Percentiles rank a stretch among this genome's conserved stretches.
These are phyloP conservation scores for Haematococcus sp. DNA, from an alignment of 139 green algal species.

Conservation along the genomic window DNA sequence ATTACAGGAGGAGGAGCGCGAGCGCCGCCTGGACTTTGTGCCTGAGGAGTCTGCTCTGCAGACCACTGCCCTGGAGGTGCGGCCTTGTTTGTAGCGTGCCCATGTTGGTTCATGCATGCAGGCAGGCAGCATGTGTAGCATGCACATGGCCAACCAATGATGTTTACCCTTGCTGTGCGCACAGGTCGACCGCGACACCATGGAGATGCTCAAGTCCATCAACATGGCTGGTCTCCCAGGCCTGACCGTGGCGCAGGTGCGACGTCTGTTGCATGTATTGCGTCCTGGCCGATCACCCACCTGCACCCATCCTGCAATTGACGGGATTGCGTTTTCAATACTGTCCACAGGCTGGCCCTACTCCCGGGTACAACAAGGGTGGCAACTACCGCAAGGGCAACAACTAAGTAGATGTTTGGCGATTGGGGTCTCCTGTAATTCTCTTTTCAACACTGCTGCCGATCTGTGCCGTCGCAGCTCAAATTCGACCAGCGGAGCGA, in stretches of 20 bases:
- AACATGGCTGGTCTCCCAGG: conserved; percentile 92
- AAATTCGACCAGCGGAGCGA: too few species aligned
- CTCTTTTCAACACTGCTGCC: too few species aligned
- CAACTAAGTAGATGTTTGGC: too few species aligned
- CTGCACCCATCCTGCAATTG: too few species aligned
- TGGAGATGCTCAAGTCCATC: conserved; percentile 94
- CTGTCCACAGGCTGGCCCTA: too few species aligned
- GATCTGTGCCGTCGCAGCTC: too few species aligned
- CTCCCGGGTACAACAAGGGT: too few species aligned
- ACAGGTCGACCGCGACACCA: conserved; percentile 94
- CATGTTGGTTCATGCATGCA: not conserved
- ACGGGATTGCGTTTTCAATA: too few species aligned
- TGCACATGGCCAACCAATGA: not conserved
- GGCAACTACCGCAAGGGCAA: too few species aligned
- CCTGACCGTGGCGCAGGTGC: not conserved
- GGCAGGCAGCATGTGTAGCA: not conserved
- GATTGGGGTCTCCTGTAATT: too few species aligned
- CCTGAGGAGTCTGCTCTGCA: conserved; percentile 96
- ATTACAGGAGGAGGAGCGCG: conserved; percentile 96
- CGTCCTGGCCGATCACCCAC: too few species aligned
- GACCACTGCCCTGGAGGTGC: conserved; percentile 89
- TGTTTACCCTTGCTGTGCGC: not conserved
- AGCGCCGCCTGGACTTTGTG: conserved; percentile 99
- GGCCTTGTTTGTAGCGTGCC: conserved; percentile 4
- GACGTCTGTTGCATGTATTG: too few species aligned